phyloP scores from a whole-genome alignment of 345 rosid genomes.

The Triadica sebifera region DNA sequence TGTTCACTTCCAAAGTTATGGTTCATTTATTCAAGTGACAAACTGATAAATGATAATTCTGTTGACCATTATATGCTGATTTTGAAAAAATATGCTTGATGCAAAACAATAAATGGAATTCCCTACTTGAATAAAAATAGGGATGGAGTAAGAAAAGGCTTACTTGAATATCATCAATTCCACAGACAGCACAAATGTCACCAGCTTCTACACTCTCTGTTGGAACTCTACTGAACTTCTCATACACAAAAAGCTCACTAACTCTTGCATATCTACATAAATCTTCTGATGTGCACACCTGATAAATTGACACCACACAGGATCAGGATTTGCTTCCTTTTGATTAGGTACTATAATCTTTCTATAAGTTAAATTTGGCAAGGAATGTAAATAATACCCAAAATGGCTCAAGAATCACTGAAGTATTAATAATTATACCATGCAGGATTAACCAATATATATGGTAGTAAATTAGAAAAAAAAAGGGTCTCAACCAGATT shows the following conservation, averaged over 20 bases:
- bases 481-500: conserved; percentile 6
- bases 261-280: conserved; percentile 83
- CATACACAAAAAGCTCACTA: conserved; percentile 89
- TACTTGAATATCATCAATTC: conserved; percentile 86
- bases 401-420: background rate
- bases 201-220: conserved; percentile 84
- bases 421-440: background rate
- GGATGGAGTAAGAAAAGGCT: conserved; percentile 1
- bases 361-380: background rate
- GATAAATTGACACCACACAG: conserved; percentile 17
- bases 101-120: background rate
- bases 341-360: background rate
- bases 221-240: conserved; percentile 79
- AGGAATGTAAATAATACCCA: background rate
- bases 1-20: background rate
- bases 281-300: conserved; percentile 95
- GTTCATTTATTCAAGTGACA: background rate
- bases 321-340: conserved; percentile 2
- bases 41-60: background rate
- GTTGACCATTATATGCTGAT: too few relatives aligned
- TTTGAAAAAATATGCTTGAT: background rate
- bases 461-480: background rate
- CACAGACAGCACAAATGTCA: conserved; percentile 99
- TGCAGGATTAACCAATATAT: background rate
- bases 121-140: background rate